A percentile compares a stretch with the other conserved stretches of the same genome.
phyloP scores from a whole-genome alignment of 768 basidiomycete species.

The Dioszegia hungarica region DNA sequence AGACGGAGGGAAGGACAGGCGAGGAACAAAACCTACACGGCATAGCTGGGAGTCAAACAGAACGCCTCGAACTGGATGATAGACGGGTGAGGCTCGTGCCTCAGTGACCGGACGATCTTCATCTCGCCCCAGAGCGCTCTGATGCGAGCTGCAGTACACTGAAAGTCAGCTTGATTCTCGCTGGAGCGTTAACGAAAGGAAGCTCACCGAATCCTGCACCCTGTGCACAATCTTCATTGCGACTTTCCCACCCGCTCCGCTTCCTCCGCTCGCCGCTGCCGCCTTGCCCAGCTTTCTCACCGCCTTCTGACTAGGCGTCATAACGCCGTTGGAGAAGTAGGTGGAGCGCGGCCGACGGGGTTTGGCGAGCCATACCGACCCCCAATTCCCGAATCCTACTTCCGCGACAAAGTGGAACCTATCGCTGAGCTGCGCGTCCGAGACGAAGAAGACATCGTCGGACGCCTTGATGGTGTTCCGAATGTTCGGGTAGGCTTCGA shows the following conservation, averaged over 20 bases:
- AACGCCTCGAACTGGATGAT: constrained; percentile 91
- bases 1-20: not conserved
- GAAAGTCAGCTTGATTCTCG: not conserved
- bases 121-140: constrained; percentile 96
- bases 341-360: constrained; percentile 12
- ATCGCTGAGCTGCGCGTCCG: constrained; percentile 37
- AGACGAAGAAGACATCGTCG: constrained; percentile 29
- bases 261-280: constrained; percentile 18
- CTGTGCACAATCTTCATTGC: constrained; percentile 94
- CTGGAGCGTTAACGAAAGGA: not conserved
- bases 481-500: constrained; percentile 16
- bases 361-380: constrained; percentile 41
- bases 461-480: constrained; percentile 9
- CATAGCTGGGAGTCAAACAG: constrained; percentile 84
- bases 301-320: not conserved
- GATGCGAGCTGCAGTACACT: constrained; percentile 83
- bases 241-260: constrained; percentile 50
- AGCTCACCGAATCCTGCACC: constrained; percentile 58
- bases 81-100: constrained; percentile 79
- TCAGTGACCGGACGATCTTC: constrained; percentile 85
- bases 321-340: constrained; percentile 1
- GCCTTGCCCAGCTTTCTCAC: constrained; percentile 15
- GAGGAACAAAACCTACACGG: constrained; percentile 64
- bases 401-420: constrained; percentile 38
- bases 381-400: constrained; percentile 49